phyloP scores from a whole-genome alignment of 2,329 filamentous ascomycete species.

The Pezicula radicicola region DNA sequence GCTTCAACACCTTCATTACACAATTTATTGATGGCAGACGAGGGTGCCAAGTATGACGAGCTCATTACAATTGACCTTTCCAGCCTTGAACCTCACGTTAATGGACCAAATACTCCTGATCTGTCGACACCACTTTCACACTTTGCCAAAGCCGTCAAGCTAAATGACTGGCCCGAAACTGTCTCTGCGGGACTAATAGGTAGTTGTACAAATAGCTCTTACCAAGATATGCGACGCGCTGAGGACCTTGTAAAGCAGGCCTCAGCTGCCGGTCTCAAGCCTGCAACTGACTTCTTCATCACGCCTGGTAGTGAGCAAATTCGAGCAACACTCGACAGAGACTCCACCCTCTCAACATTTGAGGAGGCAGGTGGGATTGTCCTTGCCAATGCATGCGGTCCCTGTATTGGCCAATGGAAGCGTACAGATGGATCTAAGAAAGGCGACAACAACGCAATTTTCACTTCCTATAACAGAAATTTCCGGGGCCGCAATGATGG shows the following conservation, averaged over 20 bases:
- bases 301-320: slow-evolving; percentile 97
- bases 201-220: slow-evolving; percentile 98
- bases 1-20: slow-evolving; percentile 36
- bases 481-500: slow-evolving; percentile 97
- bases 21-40: slow-evolving; percentile 73
- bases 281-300: slow-evolving; percentile 89
- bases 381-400: slow-evolving; percentile 91
- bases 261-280: slow-evolving; percentile 81
- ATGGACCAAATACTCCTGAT: slow-evolving; percentile 95
- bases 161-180: slow-evolving; percentile 85
- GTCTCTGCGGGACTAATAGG: slow-evolving; percentile 94
- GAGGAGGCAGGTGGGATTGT: slow-evolving; percentile 82
- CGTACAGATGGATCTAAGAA: slow-evolving; percentile 82
- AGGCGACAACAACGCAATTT: slow-evolving; percentile 87
- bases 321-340: slow-evolving; percentile 85
- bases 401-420: slow-evolving; percentile 94
- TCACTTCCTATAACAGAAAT: slow-evolving; percentile 98
- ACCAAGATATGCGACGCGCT: slow-evolving; percentile 96
- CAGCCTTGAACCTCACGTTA: slow-evolving; percentile 90
- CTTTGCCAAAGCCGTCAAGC: slow-evolving; percentile 80
- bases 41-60: slow-evolving; percentile 83
- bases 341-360: slow-evolving; percentile 83
- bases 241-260: slow-evolving; percentile 93
- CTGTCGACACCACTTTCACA: slow-evolving; percentile 87
- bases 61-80: slow-evolving; percentile 88